Evolutionary conservation across 805 yeast species (phyloP), one percentile per base, ranked within the genome.

Genomic region (Debaryomyces castellii): DNA sequence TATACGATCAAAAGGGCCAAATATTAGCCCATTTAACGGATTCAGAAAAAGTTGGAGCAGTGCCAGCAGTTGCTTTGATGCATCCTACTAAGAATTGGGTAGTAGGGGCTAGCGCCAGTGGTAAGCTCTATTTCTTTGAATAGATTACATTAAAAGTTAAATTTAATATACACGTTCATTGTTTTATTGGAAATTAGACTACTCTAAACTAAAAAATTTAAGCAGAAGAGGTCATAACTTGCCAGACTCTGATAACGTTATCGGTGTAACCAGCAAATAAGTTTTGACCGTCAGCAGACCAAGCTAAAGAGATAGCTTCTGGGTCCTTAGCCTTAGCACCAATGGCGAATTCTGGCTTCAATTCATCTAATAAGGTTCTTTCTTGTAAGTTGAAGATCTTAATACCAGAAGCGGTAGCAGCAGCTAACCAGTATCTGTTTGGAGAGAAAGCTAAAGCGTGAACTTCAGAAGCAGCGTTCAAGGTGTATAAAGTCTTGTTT

Each of bases 271-370:
- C 99, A 67, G 98, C 96, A 75, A 89, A 94, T 78, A 94, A 84
- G 87, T 87, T 89, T 84, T 92, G 98, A 76, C 99, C 99, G 68
- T 94, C 99, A 77, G 96, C 92, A 67, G 98, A 91, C 99, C 99
- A 94, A 75, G 97, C 89, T 74, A 94, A 84, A 60, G 98, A 92
- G 74, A 94, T 81, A 74, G 96, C 92, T 77, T 89, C 96, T 73
- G 99, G 98, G 79, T 89, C 96, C 83, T 89, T 89, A 64, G 96
- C 91, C 78, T 86, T 85, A 66, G 89, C 86, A 57, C 79, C 74
- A 67, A 85, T 81, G 67, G 94, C 88, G 71, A 89, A 89, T 81
- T 94, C 98, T 73, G 98, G 97, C 80, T 88, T 91, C 78, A 94
- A 87, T 82, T 91, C 97, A 71, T 91, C 98, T 77, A 90, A 87